phyloP scores from a whole-genome alignment of 2,329 filamentous ascomycete species.

The Cercospora sp. region DNA sequence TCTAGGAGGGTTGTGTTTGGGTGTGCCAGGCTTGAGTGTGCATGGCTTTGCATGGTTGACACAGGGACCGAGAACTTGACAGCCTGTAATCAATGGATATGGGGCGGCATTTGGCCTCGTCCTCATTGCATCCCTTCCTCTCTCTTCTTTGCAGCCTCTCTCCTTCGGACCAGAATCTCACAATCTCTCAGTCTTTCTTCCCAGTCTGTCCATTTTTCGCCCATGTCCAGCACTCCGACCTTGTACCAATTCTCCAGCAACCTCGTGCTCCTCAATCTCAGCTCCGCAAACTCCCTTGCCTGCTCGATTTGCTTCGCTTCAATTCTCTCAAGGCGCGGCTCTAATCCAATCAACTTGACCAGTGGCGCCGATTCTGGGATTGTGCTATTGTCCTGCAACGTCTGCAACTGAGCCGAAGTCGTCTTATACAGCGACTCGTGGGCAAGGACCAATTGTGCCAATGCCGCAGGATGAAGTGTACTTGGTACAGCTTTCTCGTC shows the following conservation, averaged over 20 bases:
- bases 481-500: slow-evolving; percentile 27
- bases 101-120: background rate
- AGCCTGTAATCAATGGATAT: background rate
- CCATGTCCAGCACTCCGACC: slow-evolving; percentile 65
- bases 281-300: slow-evolving; percentile 60
- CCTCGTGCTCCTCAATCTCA: slow-evolving; percentile 63
- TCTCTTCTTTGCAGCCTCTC: slow-evolving; percentile 58
- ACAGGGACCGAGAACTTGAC: background rate
- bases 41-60: background rate
- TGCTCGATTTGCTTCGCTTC: slow-evolving; percentile 64
- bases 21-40: background rate
- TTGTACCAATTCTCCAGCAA: slow-evolving; percentile 67
- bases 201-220: slow-evolving; percentile 68
- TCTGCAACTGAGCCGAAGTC: slow-evolving; percentile 46
- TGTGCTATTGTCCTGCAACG: slow-evolving; percentile 45
- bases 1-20: background rate
- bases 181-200: slow-evolving; percentile 66
- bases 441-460: slow-evolving; percentile 46
- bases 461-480: slow-evolving; percentile 28
- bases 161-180: slow-evolving; percentile 65
- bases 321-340: slow-evolving; percentile 62
- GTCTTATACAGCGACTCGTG: slow-evolving; percentile 46
- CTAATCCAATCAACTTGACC: slow-evolving; percentile 58
- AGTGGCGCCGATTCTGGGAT: slow-evolving; percentile 46
- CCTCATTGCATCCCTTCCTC: slow-evolving; percentile 48